These are phyloP conservation scores for Quercus gilva DNA, from an alignment of 306 rosid species.

Conservation along the genomic window DNA sequence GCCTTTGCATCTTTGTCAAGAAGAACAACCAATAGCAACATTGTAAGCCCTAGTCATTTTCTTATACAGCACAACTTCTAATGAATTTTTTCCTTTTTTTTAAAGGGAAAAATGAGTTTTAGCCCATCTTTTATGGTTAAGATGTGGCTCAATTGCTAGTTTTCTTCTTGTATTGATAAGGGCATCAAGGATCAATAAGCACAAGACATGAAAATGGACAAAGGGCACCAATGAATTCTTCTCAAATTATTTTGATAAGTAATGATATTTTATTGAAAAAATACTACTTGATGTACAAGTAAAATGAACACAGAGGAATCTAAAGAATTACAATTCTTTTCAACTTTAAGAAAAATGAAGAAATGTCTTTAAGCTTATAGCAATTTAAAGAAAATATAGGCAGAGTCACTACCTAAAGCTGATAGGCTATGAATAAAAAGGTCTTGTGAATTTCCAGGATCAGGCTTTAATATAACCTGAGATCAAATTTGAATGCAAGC, in stretches of 20 bases:
- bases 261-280: too few species aligned
- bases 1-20: not conserved
- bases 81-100: not conserved
- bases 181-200: not conserved
- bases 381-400: constrained; percentile 4
- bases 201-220: not conserved
- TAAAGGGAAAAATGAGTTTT: not conserved
- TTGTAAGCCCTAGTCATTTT: not conserved
- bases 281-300: too few species aligned
- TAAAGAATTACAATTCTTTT: too few species aligned
- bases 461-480: constrained; percentile 97
- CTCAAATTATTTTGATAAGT: not conserved
- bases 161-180: not conserved
- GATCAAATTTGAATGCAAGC: constrained; percentile 20
- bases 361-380: not conserved
- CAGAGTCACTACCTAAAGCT: constrained; percentile 65
- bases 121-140: not conserved
- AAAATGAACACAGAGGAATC: too few species aligned
- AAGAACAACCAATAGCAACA: not conserved
- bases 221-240: not conserved
- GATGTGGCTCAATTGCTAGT: not conserved
- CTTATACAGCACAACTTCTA: not conserved
- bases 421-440: constrained; percentile 84
- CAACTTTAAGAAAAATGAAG: not conserved
- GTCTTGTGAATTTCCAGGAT: constrained; percentile 98